A percentile compares a stretch with the other conserved stretches of the same genome.
Conservation (phyloP, 2,329 filamentous ascomycete genomes). For the Thermochaetoides dissita region DNA sequence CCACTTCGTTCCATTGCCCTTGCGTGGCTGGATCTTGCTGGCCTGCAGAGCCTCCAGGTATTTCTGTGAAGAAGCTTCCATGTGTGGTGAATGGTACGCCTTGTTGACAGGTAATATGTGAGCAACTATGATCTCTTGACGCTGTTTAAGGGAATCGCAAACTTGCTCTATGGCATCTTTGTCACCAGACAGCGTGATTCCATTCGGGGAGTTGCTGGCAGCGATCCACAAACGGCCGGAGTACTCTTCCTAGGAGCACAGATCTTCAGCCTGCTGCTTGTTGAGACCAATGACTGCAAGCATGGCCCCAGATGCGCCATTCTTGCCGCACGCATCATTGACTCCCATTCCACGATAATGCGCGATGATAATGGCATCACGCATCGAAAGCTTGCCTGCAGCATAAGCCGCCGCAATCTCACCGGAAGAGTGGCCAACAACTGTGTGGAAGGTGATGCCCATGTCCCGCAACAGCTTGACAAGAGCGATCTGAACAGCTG, state of each 20-base stretch:
- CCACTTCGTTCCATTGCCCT: conserved; percentile 21
- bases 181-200: conserved; percentile 25
- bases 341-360: conserved; percentile 27
- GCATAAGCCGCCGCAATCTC: conserved; percentile 32
- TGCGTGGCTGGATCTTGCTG: conserved; percentile 17
- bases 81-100: conserved; percentile 37
- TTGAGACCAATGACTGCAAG: conserved; percentile 20
- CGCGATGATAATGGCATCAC: conserved; percentile 25
- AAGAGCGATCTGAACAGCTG: conserved; percentile 36
- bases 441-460: conserved; percentile 18
- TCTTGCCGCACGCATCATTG: conserved; percentile 12
- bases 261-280: conserved; percentile 15
- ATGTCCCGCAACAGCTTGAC: conserved; percentile 18
- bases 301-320: conserved; percentile 21
- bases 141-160: conserved; percentile 9
- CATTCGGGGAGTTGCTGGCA: conserved; percentile 20
- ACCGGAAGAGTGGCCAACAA: conserved; percentile 29
- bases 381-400: conserved; percentile 21
- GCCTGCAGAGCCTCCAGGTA: conserved; percentile 21
- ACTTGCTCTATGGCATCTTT: conserved; percentile 17
- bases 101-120: conserved; percentile 27
- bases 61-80: conserved; percentile 22
- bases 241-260: conserved; percentile 16
- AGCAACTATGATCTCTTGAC: conserved; percentile 19
- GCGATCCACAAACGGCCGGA: conserved; percentile 18